A percentile compares a stretch with the other conserved stretches of the same genome.
Evolutionary conservation across 2,329 filamentous ascomycete genomes (phyloP).

Genomic region (Aureobasidium sp.): DNA sequence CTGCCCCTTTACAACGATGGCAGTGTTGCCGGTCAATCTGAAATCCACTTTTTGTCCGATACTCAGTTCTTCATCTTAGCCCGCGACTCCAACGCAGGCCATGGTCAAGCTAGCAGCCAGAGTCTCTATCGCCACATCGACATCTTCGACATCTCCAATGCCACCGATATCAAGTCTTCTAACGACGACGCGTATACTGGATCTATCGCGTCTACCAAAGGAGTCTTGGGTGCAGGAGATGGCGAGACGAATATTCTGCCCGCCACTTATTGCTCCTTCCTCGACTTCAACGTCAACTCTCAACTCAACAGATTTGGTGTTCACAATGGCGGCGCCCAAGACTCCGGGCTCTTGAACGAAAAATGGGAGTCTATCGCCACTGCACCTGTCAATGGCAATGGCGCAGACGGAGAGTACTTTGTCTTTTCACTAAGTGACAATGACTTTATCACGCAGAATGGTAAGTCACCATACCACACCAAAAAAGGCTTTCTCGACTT

Average conservation of each 20-base stretch:
- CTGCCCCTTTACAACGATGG: slow-evolving; percentile 53
- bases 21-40: slow-evolving; percentile 58
- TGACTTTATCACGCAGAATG: slow-evolving; percentile 68
- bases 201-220: slow-evolving; percentile 43
- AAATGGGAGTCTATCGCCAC: slow-evolving; percentile 69
- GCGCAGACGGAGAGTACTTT: slow-evolving; percentile 55
- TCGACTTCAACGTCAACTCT: slow-evolving; percentile 61
- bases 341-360: slow-evolving; percentile 58
- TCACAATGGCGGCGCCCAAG: slow-evolving; percentile 59
- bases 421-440: slow-evolving; percentile 64
- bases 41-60: slow-evolving; percentile 57
- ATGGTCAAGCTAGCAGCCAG: slow-evolving; percentile 48
- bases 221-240: slow-evolving; percentile 46
- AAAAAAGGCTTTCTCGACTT: too few species aligned
- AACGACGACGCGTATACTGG: slow-evolving; percentile 30
- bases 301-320: slow-evolving; percentile 60
- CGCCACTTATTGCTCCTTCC: slow-evolving; percentile 57
- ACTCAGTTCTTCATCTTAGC: slow-evolving; percentile 62
- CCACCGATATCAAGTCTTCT: slow-evolving; percentile 53
- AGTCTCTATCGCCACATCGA: slow-evolving; percentile 60
- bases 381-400: slow-evolving; percentile 45
- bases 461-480: slow-evolving; percentile 29
- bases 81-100: slow-evolving; percentile 56
- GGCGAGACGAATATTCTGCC: slow-evolving; percentile 45
- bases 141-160: slow-evolving; percentile 56